Evolutionary conservation across 2,329 filamentous ascomycete species (phyloP), one percentile per base, ranked within the genome.

Genomic region (Ceratocystis destructans): DNA sequence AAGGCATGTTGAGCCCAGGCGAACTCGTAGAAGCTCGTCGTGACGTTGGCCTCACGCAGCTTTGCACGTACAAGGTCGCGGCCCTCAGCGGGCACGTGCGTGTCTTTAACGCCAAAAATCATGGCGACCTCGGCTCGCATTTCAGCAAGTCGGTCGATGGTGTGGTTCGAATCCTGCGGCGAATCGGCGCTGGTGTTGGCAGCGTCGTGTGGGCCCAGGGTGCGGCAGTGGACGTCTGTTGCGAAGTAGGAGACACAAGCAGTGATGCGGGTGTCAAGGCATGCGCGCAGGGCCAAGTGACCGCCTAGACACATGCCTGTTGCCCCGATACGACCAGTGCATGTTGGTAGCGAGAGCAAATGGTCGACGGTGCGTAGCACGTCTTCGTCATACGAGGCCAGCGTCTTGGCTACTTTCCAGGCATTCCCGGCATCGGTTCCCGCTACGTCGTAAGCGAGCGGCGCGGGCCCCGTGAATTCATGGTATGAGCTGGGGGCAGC

Each of bases 1-100:
- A 96, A 96, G 4, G 92, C 92, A 78, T 96, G 92, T 76, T 96
- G 92, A 2, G 92, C 91, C 85, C 90, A 93, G n/a, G 90, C 89
- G 70, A 89, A 85, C 77, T 96, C 92, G 76, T 94, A 90, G 74
- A 90, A 96, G 73, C 84, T 87, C 72, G 93, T 92, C 8, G 82
- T 79, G 4, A 87, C 82, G 8, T 87, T 87, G 5, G 86, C 84
- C 25, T 90, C 89, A 71, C 92, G 85, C 71, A 96, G 79, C 69
- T 90, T 92, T 74, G 84, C 84, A 67, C 91, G 84, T 74, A 96
- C 94, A 70, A 95, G 76, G 75, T 96, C 90, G 20, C 92, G 82
- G 1, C 92, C 92, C 50, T 83, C 83, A 46, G 90, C 85, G 1
- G 90, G 90, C 15, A 96, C 91, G 75, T 96, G 92, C 67, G 86